Conservation (phyloP, 345 rosid species). For the Eucalyptus urophylla region DNA sequence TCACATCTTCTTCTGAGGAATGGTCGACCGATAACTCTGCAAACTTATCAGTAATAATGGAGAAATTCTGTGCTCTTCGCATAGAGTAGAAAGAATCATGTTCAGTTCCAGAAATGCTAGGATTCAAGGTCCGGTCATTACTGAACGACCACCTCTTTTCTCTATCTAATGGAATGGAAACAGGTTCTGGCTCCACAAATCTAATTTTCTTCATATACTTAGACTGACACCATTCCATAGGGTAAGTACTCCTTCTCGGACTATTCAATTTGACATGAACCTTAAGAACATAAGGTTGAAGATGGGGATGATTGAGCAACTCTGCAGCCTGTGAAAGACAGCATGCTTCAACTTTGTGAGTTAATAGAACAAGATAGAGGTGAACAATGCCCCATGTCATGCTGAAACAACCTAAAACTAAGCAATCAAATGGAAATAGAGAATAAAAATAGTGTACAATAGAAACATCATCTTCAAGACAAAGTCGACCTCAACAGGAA, state of each 20-base stretch:
- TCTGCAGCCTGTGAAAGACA: slow-evolving; percentile 67
- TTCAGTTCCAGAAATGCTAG: slow-evolving; percentile 46
- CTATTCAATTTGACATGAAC: slow-evolving; percentile 57
- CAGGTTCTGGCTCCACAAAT: slow-evolving; percentile 26
- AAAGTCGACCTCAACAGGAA: neutral
- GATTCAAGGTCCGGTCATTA: slow-evolving; percentile 63
- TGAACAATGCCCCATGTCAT: neutral
- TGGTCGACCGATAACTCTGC: slow-evolving; percentile 37
- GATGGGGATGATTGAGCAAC: slow-evolving; percentile 77
- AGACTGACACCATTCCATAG: slow-evolving; percentile 32
- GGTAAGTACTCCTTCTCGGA: slow-evolving; percentile 41
- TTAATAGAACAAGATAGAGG: neutral
- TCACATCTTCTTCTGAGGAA: slow-evolving; percentile 20
- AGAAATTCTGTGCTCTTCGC: slow-evolving; percentile 26
- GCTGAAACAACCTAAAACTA: neutral
- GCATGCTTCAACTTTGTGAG: neutral
- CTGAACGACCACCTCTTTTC: slow-evolving; percentile 61
- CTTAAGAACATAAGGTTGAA: slow-evolving; percentile 60
- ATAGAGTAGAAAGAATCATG: slow-evolving; percentile 37
- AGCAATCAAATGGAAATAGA: neutral
- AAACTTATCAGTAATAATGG: slow-evolving; percentile 20
- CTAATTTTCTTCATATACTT: slow-evolving; percentile 34
- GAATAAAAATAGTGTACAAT: neutral
- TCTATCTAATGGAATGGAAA: slow-evolving; percentile 1
- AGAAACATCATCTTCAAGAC: neutral